Percentiles rank a stretch among this genome's conserved stretches.
These are phyloP conservation scores for Capsicum baccatum DNA, from an alignment of 257 asterid species.

Conservation along the genomic window DNA sequence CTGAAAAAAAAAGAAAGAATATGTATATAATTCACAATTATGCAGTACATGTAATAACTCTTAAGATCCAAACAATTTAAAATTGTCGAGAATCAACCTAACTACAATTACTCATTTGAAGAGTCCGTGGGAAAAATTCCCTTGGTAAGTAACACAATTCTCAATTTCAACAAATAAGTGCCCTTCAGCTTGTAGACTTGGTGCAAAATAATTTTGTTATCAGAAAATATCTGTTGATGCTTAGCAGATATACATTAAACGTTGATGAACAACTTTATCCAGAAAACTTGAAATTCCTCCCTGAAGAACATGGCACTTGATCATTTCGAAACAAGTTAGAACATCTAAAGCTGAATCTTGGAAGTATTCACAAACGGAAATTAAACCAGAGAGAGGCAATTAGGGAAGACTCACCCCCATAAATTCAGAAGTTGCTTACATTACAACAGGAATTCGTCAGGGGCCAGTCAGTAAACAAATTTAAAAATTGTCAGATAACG, in stretches of 20 bases:
- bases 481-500: slow-evolving; percentile 35
- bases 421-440: slow-evolving; percentile 7
- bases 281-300: slow-evolving; percentile 10
- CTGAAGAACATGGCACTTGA: neutral
- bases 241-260: neutral
- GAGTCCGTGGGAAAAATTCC: neutral
- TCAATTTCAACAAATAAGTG: neutral
- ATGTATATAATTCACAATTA: too few relatives aligned
- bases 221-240: neutral
- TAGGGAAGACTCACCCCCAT: slow-evolving; percentile 31
- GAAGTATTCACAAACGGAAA: neutral
- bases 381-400: slow-evolving; percentile 2
- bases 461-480: slow-evolving; percentile 25
- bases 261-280: neutral
- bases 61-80: neutral
- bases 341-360: neutral
- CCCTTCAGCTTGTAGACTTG: neutral
- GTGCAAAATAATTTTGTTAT: neutral
- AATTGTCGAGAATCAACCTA: neutral
- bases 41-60: too few relatives aligned
- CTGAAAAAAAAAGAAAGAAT: too few relatives aligned
- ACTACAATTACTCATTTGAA: neutral
- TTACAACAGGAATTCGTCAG: slow-evolving; percentile 29
- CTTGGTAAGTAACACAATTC: neutral
- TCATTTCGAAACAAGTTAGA: slow-evolving; percentile 21